Base-by-base conservation (phyloP, 139 green algal genomes). In the Asterochloris erici region DNA sequence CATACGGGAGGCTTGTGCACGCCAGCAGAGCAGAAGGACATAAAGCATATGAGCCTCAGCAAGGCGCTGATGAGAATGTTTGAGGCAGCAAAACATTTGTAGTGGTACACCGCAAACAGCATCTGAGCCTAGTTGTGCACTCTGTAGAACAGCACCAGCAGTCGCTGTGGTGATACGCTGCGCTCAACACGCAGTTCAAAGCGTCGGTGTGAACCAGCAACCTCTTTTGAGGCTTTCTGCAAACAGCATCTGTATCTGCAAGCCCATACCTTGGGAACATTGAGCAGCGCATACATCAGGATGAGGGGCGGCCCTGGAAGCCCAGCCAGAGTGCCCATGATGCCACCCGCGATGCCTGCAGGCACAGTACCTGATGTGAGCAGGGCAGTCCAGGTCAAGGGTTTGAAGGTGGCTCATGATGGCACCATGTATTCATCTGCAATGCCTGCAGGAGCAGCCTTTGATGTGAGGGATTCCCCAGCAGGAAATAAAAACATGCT, bases 301-400 rank as follows among this genome's bases (percentile, higher is more conserved):
- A 80, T 80, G 10, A 80, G 60, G 14, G 76, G 76, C 47, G 76
- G 76, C 76, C 76, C 76, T 26, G 76, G 76, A 61, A 70, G 76
- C 10, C 76, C 76, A n/a, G 76, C 76, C 47, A 80, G 21, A 62
- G 76, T 80, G 68, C 76, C 76, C 76, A 80, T 80, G 19, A 80
- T 61, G 38, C 76, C 76, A 54, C 76, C 68, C 24, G 68, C 24
- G 47, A 62, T 69, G 38, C 76, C 76, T 80, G 76, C 76, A 80
- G 69, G 38, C 38, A 6, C 38, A 54, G 38, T 54, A 2, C 6
- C 38, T 54, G 38, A 2, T 54, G 38, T 54, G 38, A 54, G 38
- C 38, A 54, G 38, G 38, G 38, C 38, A 54, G 38, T 54, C 38
- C 38, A 54, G 38, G 38, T 6, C 2, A 54, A 54, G 38, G 38